A percentile compares a stretch with the other conserved stretches of the same genome.
These are phyloP conservation scores for Trifolium fragiferum DNA, from an alignment of 306 rosid species.

Conservation along the genomic window DNA sequence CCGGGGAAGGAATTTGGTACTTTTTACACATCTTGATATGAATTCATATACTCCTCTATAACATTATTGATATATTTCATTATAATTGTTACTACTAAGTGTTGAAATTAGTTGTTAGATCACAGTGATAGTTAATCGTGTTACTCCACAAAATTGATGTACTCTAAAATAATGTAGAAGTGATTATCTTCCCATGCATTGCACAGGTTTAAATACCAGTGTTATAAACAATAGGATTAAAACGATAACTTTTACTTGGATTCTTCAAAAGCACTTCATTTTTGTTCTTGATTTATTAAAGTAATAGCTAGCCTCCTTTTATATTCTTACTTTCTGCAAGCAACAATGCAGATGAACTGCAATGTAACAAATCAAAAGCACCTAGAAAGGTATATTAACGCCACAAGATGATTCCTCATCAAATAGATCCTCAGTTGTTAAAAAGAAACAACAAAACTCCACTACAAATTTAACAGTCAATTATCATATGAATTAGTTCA, in stretches of 20 bases:
- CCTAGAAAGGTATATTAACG: background rate
- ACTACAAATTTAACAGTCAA: conserved; percentile 8
- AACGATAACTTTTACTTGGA: conserved; percentile 3
- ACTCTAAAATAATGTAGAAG: no score
- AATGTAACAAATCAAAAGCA: conserved; percentile 7
- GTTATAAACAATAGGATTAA: conserved; percentile 22
- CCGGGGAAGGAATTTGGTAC: no score
- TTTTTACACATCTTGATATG: no score
- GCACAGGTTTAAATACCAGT: background rate
- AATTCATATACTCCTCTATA: no score
- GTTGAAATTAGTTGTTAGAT: no score
- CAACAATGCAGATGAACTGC: conserved; percentile 20
- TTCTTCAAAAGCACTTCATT: background rate
- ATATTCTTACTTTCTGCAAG: background rate
- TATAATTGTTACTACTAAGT: no score
- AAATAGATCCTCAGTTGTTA: conserved; percentile 1
- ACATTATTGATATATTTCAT: no score
- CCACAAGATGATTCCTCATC: conserved; percentile 3
- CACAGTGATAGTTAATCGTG: no score
- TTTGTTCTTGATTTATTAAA: background rate
- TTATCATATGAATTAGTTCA: background rate
- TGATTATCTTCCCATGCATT: no score
- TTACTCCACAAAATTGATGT: no score
- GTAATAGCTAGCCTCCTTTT: background rate
- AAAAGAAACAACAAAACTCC: conserved; percentile 11